phyloP scores from a whole-genome alignment of 768 basidiomycete genomes.

The Psilocybe sp. region DNA sequence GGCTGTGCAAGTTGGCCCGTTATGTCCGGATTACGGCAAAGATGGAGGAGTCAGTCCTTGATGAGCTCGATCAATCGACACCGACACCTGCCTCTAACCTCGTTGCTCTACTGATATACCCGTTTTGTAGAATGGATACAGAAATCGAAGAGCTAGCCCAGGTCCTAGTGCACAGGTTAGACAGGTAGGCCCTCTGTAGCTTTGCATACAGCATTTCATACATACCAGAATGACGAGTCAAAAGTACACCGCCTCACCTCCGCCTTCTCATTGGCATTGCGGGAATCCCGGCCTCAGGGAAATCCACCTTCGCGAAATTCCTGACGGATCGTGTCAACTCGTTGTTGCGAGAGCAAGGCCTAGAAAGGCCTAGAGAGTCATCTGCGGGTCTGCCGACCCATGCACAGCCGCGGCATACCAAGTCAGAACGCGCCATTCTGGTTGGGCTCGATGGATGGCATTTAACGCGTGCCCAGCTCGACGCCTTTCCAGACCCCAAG shows the following conservation, averaged over 20 bases:
- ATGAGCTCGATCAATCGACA: not conserved
- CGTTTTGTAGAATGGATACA: constrained; percentile 16
- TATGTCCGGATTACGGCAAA: too few relatives aligned
- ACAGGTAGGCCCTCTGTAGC: constrained; percentile 28
- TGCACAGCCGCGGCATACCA: not conserved
- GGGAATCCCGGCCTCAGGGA: constrained; percentile 85
- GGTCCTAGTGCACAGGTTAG: constrained; percentile 24
- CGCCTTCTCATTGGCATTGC: constrained; percentile 72
- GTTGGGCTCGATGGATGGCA: constrained; percentile 95
- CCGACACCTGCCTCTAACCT: not conserved
- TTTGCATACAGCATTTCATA: not conserved
- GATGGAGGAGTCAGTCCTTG: not conserved
- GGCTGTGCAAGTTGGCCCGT: too few relatives aligned
- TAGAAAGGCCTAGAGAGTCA: not conserved
- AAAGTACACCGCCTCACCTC: constrained; percentile 30
- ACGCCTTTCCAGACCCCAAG: constrained; percentile 69
- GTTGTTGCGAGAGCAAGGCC: constrained; percentile 20
- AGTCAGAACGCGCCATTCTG: constrained; percentile 54
- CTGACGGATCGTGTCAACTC: constrained; percentile 54
- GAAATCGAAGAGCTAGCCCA: constrained; percentile 21
- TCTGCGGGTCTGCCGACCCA: not conserved
- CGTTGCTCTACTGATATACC: too few relatives aligned
- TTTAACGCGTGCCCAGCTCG: constrained; percentile 73
- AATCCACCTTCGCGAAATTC: constrained; percentile 69
- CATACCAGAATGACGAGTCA: constrained; percentile 4